Conservation (phyloP, 108 stramenopile genomes). For the Cylindrotheca closterium region DNA sequence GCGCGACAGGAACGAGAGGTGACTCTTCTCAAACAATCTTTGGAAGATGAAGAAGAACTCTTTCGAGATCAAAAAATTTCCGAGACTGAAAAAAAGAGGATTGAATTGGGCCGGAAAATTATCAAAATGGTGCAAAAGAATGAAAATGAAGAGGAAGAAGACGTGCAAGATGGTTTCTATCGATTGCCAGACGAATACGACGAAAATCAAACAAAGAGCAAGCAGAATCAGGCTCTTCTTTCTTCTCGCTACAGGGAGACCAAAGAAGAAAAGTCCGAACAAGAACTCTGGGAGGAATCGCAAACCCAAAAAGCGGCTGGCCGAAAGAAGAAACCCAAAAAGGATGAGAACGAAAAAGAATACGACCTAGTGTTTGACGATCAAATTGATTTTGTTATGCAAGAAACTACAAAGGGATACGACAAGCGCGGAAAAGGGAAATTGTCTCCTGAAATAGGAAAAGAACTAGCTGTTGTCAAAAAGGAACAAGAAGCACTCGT, state of each 20-base stretch:
- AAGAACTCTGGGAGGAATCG: slow-evolving; percentile 96
- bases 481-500: slow-evolving; percentile 20
- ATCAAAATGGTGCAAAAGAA: slow-evolving; percentile 72
- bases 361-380: slow-evolving; percentile 97
- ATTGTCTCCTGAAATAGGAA: slow-evolving; percentile 23
- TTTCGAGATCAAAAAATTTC: slow-evolving; percentile 79
- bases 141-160: slow-evolving; percentile 42
- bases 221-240: slow-evolving; percentile 68
- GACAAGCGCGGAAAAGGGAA: slow-evolving; percentile 57
- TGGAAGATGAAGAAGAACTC: slow-evolving; percentile 94
- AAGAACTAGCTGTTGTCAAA: slow-evolving; percentile 36
- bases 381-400: slow-evolving; percentile 94
- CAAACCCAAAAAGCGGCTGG: slow-evolving; percentile 79
- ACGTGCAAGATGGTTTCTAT: slow-evolving; percentile 70
- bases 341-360: slow-evolving; percentile 64
- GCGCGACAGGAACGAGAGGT: slow-evolving; percentile 94
- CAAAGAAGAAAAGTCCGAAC: slow-evolving; percentile 89
- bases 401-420: slow-evolving; percentile 81
- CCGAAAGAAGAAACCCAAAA: slow-evolving; percentile 18
- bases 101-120: slow-evolving; percentile 80
- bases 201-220: slow-evolving; percentile 57
- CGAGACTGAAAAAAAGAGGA: slow-evolving; percentile 63
- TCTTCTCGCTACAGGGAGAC: slow-evolving; percentile 92
- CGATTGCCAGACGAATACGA: slow-evolving; percentile 72
- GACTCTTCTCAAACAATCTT: slow-evolving; percentile 77